Evolutionary conservation across 345 rosid genomes (phyloP), one percentile per base, ranked within the genome.

Genomic region (Hibiscus trionum): DNA sequence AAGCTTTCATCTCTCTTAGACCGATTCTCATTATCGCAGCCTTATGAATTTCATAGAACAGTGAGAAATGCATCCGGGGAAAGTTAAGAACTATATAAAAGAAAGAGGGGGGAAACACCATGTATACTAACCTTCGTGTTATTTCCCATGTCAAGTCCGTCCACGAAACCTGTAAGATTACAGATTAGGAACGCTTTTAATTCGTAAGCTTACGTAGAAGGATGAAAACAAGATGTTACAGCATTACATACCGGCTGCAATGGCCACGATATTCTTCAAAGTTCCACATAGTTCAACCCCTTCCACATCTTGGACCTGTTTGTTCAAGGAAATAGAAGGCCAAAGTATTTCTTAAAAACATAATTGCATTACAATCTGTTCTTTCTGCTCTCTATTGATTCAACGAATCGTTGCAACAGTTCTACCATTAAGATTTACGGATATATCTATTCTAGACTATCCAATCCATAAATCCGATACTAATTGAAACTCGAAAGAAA

Each of bases 11-110:
- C 81, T 95, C 97, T 88, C 90, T 80, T 21, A 92, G 80, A 71
- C 99, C 99, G 73, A 95, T 95, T 87, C 97, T 87, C 99, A 92
- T 90, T 71, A 95, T 88, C 26, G 97, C 99, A 66, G 99, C 99
- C 99, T 92, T 71, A 39, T 3, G 46, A 70, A 70, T 56, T 52
- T 50, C 4, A 21, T 9, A 46, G 33, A 56, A 77, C 27, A 72
- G 61, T 71, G 46, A 42, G 33, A 56, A 61, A 61, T 6, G 69
- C 61, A 27, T 17, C 19, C 11, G 16, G 5, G 12, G 0, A 65
- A 3, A 17, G 44, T 37, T 42, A 21, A 53, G 46, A 72, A 15
- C 4, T 44, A 53, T 21, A 7, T 31, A 7, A 2, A 7, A 55
- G 11, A 56, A 55, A 17, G 46, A 9, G 46, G 2, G 10, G 3